phyloP scores from a whole-genome alignment of 257 asterid species.

The Solanum infundibuliforme region DNA sequence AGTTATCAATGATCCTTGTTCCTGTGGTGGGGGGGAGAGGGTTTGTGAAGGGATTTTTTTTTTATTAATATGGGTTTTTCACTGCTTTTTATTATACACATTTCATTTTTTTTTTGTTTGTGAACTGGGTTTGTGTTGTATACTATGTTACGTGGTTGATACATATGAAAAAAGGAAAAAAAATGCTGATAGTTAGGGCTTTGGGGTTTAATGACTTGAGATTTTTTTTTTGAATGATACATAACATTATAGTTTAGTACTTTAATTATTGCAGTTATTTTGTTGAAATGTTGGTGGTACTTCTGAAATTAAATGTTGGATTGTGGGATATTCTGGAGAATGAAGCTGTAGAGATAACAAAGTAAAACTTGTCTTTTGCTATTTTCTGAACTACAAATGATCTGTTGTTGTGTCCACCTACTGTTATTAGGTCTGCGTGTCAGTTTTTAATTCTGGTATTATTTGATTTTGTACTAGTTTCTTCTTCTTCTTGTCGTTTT shows the following conservation, averaged over 20 bases:
- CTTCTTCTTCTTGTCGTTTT: neutral
- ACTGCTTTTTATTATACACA: neutral
- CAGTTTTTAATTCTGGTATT: neutral
- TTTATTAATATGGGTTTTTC: neutral
- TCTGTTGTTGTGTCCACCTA: neutral
- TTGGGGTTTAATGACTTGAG: neutral
- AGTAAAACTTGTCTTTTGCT: neutral
- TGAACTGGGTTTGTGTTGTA: neutral
- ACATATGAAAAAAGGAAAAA: too few relatives aligned
- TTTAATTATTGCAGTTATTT: neutral
- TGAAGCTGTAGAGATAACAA: neutral
- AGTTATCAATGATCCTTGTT: neutral
- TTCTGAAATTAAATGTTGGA: neutral
- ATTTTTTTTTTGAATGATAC: neutral
- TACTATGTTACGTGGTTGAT: neutral
- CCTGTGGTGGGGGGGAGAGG: neutral
- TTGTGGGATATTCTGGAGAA: neutral
- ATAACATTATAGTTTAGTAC: neutral
- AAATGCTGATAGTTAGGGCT: neutral
- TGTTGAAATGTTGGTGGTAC: neutral
- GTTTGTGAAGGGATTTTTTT: too few relatives aligned
- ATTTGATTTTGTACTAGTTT: neutral
- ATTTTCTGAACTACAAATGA: neutral
- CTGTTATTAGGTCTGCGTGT: neutral
- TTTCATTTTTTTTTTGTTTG: neutral